A percentile compares a stretch with the other conserved stretches of the same genome.
phyloP scores from a whole-genome alignment of 2,329 filamentous ascomycete species.

The Septoria linicola region DNA sequence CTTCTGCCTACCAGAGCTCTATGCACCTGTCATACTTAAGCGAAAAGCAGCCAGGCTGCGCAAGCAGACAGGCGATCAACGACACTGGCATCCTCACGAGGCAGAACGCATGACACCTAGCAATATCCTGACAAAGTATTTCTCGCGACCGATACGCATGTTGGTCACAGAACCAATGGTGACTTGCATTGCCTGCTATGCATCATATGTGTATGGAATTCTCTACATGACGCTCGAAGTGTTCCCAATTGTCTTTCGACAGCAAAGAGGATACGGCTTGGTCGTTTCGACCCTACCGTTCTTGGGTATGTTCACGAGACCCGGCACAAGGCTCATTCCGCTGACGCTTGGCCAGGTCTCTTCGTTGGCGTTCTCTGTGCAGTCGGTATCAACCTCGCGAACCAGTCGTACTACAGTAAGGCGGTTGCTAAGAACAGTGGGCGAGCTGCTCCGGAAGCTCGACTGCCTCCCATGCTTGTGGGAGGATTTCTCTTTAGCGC shows the following conservation, averaged over 20 bases:
- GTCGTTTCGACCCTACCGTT: slow-evolving; percentile 47
- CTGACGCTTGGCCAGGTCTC: slow-evolving; percentile 28
- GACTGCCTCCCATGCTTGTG: slow-evolving; percentile 48
- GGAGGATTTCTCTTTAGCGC: slow-evolving; percentile 44
- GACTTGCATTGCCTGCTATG: slow-evolving; percentile 34
- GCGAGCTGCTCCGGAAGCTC: slow-evolving; percentile 39
- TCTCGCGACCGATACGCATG: slow-evolving; percentile 47
- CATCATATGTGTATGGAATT: slow-evolving; percentile 43
- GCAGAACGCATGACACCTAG: slow-evolving; percentile 43
- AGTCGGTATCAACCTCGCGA: slow-evolving; percentile 44
- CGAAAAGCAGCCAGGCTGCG: slow-evolving; percentile 42
- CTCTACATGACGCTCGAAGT: slow-evolving; percentile 50
- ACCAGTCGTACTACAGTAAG: slow-evolving; percentile 49
- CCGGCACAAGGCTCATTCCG: slow-evolving; percentile 30
- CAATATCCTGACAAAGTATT: slow-evolving; percentile 46
- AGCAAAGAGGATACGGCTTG: slow-evolving; percentile 45
- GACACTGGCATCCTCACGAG: slow-evolving; percentile 50
- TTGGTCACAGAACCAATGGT: slow-evolving; percentile 51
- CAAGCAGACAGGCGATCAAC: slow-evolving; percentile 40
- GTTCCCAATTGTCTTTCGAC: slow-evolving; percentile 49
- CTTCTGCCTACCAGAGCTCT: slow-evolving; percentile 44
- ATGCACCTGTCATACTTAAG: slow-evolving; percentile 42
- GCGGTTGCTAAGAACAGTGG: slow-evolving; percentile 40
- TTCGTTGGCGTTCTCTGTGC: slow-evolving; percentile 47
- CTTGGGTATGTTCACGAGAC: neutral